These are phyloP conservation scores for Symmetrospora coprosmae DNA, from an alignment of 768 basidiomycete genomes.

Conservation along the genomic window DNA sequence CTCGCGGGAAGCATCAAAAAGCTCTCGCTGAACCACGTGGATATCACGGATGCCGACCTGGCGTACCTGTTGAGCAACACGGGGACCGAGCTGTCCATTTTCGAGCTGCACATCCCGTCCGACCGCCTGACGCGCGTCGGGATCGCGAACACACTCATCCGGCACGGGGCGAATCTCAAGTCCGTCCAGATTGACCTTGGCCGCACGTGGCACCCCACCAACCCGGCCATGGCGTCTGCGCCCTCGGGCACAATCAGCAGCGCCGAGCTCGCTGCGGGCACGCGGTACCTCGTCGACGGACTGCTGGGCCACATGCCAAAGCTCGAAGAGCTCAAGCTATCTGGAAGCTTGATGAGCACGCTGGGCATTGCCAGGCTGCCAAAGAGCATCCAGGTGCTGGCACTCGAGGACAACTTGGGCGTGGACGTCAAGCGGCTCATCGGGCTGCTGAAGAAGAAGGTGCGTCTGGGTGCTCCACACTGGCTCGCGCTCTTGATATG, in stretches of 20 bases:
- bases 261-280: background rate
- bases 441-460: slow-evolving; percentile 16
- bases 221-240: background rate
- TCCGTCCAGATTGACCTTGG: background rate
- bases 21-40: slow-evolving; percentile 28
- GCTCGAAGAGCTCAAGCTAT: slow-evolving; percentile 5
- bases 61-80: background rate
- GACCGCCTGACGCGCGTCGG: background rate
- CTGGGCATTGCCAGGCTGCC: background rate
- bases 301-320: slow-evolving; percentile 6
- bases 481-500: background rate
- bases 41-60: slow-evolving; percentile 1
- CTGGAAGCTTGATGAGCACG: slow-evolving; percentile 12
- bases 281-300: slow-evolving; percentile 7
- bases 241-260: too few relatives aligned
- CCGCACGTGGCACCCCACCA: background rate
- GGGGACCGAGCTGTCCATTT: background rate
- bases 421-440: background rate
- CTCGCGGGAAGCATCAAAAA: slow-evolving; percentile 31
- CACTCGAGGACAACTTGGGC: slow-evolving; percentile 7
- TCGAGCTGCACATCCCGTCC: slow-evolving; percentile 8
- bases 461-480: background rate
- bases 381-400: slow-evolving; percentile 3
- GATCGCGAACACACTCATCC: background rate
- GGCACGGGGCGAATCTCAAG: background rate